A percentile compares a stretch with the other conserved stretches of the same genome.
These are phyloP conservation scores for Craspedostauros australis DNA, from an alignment of 108 stramenopile species.

Conservation along the genomic window DNA sequence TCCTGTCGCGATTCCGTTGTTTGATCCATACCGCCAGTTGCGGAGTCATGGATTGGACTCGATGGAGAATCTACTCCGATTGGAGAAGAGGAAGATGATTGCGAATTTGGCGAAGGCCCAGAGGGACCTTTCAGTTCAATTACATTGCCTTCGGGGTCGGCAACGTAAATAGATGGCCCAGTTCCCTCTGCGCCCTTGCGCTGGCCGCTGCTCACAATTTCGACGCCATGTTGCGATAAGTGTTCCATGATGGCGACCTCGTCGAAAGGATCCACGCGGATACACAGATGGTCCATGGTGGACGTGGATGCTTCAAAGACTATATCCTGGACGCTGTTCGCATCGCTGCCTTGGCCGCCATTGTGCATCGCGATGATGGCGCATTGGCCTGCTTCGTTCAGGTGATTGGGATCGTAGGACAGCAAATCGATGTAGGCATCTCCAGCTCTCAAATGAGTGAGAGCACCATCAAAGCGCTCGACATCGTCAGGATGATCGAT, in stretches of 20 bases:
- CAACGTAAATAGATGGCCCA: conserved; percentile 33
- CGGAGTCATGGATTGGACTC: too few relatives aligned
- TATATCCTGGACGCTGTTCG: conserved; percentile 9
- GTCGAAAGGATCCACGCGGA: conserved; percentile 38
- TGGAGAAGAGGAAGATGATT: too few relatives aligned
- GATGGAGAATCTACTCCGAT: too few relatives aligned
- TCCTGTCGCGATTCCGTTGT: too few relatives aligned
- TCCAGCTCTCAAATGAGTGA: conserved; percentile 45
- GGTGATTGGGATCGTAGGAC: conserved; percentile 21
- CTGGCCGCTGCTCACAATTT: conserved; percentile 20
- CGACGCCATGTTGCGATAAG: conserved; percentile 15
- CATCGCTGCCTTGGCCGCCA: conserved; percentile 19
- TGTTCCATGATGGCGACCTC: conserved; percentile 13
- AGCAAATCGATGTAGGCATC: conserved; percentile 38
- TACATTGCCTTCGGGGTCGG: conserved; percentile 41
- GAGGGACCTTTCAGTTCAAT: conserved; percentile 37
- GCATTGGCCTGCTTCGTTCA: conserved; percentile 20
- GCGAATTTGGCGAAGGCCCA: too few relatives aligned
- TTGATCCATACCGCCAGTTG: too few relatives aligned
- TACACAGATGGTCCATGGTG: conserved; percentile 40
- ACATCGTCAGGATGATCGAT: conserved; percentile 34
- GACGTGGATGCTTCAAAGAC: conserved; percentile 14
- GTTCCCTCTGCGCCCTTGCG: conserved; percentile 44
- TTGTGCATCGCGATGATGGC: conserved; percentile 17
- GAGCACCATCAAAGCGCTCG: conserved; percentile 36